Evolutionary conservation across 805 yeast species (phyloP), one percentile per base, ranked within the genome.

Genomic region (Allodekkera sacchari): DNA sequence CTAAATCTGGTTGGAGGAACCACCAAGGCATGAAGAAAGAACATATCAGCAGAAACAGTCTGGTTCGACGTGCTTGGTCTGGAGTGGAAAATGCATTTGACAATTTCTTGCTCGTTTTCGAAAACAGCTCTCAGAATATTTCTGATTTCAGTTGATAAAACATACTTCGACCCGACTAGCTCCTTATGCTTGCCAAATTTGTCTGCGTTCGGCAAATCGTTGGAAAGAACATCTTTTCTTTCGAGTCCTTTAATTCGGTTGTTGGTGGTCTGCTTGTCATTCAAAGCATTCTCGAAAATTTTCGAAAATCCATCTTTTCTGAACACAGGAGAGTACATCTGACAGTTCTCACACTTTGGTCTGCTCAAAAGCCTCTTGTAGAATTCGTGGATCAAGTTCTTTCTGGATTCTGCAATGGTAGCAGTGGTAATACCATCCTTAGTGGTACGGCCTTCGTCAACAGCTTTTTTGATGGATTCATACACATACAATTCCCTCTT

Each of bases 1-100:
- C 99, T 74, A 67, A 92, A 92, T 57, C 97, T 71, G 2, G 97
- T 94, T 31, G 98, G 88, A 22, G 99, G 98, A 24, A 94, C 97
- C 25, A 87, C 79, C 36, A 92, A 63, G 4, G 85, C 77, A 44
- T 84, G 88, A 46, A 85, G 69, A 64, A 92, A 94, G 57, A 94
- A 92, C 68, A 84, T 71, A 50, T 89, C 96, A 13, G 95, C 81
- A 4, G 60, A 48, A 7, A 67, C 64, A 22, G 66, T 63, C 34
- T 56, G 64, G 16, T 63, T 52, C 9, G 63, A 44, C 21, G 61
- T 55, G 16, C 19, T 13, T 16, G 96, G 95, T 58, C 85, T 71
- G 12, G 94, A 71, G 50, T 84, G 84, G 74, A 89, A 92, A 30
- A 92, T 61, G 39, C 71, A 77, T 38, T 74, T 72, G 43, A 88